These are phyloP conservation scores for Phytophthora melonis DNA, from an alignment of 352 stramenopile genomes.

Conservation along the genomic window DNA sequence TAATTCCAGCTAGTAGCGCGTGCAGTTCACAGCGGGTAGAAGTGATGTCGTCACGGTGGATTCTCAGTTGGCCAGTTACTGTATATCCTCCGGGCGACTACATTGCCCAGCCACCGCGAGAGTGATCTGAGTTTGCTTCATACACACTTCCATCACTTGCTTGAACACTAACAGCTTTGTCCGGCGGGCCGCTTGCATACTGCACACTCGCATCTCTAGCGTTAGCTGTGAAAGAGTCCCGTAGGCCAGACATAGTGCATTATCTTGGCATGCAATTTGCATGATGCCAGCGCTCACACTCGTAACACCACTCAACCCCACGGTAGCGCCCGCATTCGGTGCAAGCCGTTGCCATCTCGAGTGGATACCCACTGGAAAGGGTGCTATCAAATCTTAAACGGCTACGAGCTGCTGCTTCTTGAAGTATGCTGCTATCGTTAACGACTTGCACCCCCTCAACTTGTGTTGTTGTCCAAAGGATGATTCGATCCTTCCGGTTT, in stretches of 20 bases:
- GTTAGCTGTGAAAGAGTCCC: neutral
- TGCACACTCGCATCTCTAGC: neutral
- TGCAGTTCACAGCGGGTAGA: slow-evolving; percentile 15
- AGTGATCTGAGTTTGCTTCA: neutral
- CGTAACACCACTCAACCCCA: too few species aligned
- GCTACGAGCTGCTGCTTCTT: neutral
- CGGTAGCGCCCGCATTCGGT: too few species aligned
- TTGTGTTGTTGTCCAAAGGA: too few species aligned
- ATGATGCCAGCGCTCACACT: too few species aligned
- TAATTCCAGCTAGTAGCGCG: slow-evolving; percentile 5
- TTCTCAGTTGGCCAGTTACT: neutral
- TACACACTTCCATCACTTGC: neutral
- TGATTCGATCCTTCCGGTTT: too few species aligned
- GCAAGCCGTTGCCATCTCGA: too few species aligned
- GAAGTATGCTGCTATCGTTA: too few species aligned
- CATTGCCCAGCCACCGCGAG: neutral
- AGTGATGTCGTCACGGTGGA: slow-evolving; percentile 2
- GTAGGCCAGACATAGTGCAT: too few species aligned
- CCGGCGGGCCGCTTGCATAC: neutral
- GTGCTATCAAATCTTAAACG: neutral
- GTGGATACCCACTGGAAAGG: too few species aligned
- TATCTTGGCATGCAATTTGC: too few species aligned
- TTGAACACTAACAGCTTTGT: neutral
- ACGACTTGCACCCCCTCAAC: too few species aligned
- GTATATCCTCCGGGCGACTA: neutral